Base-by-base conservation (phyloP, 345 rosid species). In the Dipteronia dyeriana region DNA sequence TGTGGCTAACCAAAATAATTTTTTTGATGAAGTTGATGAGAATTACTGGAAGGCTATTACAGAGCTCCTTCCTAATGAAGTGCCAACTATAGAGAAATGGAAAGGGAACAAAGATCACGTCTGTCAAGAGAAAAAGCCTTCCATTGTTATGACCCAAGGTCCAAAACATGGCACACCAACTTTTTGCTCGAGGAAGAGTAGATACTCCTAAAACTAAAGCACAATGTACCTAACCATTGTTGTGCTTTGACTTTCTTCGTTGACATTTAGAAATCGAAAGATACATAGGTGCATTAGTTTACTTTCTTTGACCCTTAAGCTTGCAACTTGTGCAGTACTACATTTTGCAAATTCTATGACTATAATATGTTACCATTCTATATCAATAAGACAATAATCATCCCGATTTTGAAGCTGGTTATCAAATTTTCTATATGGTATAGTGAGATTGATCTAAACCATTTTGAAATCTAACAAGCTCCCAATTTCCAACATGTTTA, bases 31-130 rank as follows among this genome's bases (percentile, higher is more conserved):
- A 74, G 89, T 87, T 23, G 87, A 90, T 78, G n/a, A n/a, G n/a
- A n/a, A n/a, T 66, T 90, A 91, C 79, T 94, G 98, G 95, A 89
- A 94, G 88, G 85, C 91, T 20, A 94, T 91, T 26, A 90, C 91
- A 0, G 93, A 90, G 74, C 86, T 93, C 75, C 84, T 93, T 78
- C 98, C 97, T 57, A 90, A 89, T 6, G 98, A 93, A 81, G 92
- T 93, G 60, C 88, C 93, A 7, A 17, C 86, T 17, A 83, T 93
- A 75, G 92, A 86, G 83, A 91, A 82, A 80, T 86, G 76, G 72
- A 84, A 85, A 81, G 90, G 87, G 26, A 93, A 90, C 90, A 93
- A 26, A n/a, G n/a, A 26, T 26, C 26, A 87, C 71, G 96, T 26
- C 26, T 1, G 90, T 71, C 87, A 89, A 72, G 93, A 91, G 66